Percentiles rank a stretch among this genome's conserved stretches.
Evolutionary conservation across 176 grass and related monocot species (phyloP).

Genomic region (Carex littledalei): DNA sequence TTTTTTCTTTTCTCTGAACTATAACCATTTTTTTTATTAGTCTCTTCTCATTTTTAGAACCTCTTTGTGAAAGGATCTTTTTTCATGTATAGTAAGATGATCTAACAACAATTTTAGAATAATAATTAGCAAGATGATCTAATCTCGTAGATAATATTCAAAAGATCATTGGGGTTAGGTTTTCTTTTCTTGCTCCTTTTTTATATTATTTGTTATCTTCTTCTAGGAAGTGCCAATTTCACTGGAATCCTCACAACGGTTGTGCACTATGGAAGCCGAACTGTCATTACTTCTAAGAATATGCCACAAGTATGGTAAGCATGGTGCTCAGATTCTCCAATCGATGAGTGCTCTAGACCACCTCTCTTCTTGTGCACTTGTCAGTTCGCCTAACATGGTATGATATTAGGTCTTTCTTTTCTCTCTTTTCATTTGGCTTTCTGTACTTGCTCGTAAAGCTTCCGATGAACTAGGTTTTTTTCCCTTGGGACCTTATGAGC

Average conservation of each 20-base stretch:
- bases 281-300: conserved; percentile 89
- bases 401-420: not conserved
- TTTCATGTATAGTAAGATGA: not conserved
- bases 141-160: not conserved
- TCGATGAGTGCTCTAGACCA: conserved; percentile 84
- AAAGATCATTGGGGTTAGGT: not conserved
- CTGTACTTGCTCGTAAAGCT: not conserved
- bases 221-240: conserved; percentile 52
- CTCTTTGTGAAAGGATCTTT: not conserved
- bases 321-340: conserved; percentile 84
- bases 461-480: not conserved
- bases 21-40: not conserved
- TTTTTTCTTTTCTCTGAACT: conserved; percentile 1
- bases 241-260: conserved; percentile 59
- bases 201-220: not conserved
- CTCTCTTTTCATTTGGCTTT: not conserved
- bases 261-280: conserved; percentile 75
- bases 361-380: conserved; percentile 69
- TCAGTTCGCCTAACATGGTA: conserved; percentile 57
- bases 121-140: not conserved
- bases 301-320: conserved; percentile 75
- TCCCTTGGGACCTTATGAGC: not conserved
- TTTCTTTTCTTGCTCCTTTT: conserved; percentile 17
- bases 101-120: not conserved
- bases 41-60: not conserved